Evolutionary conservation across 441 rosid genomes (phyloP).

Genomic region (Cnidoscolus chayamansa): DNA sequence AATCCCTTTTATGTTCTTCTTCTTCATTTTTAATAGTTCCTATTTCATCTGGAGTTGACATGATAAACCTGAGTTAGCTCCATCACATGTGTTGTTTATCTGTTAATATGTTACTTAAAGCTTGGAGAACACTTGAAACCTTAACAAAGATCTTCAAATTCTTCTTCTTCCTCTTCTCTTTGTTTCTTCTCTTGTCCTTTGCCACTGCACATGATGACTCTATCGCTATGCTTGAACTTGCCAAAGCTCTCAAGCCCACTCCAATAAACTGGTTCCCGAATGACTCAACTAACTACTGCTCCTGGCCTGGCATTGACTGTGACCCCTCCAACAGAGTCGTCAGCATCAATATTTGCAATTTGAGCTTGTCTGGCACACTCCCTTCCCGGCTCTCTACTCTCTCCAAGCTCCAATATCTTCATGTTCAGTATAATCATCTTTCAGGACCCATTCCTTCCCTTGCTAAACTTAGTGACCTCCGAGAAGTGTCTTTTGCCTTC

Average conservation of each 20-base stretch:
- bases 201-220: slow-evolving; percentile 11
- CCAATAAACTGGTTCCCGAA: slow-evolving; percentile 26
- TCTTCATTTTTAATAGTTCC: too few relatives aligned
- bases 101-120: too few relatives aligned
- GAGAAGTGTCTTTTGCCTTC: slow-evolving; percentile 33
- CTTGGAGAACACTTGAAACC: too few relatives aligned
- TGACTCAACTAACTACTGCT: slow-evolving; percentile 28
- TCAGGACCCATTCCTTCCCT: slow-evolving; percentile 56
- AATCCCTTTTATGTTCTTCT: too few relatives aligned
- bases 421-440: slow-evolving; percentile 45
- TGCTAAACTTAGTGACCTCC: slow-evolving; percentile 43
- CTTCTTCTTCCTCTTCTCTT: too few relatives aligned
- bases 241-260: slow-evolving; percentile 6
- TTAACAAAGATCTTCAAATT: too few relatives aligned
- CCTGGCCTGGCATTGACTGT: slow-evolving; percentile 54
- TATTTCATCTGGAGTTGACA: too few relatives aligned
- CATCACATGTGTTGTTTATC: too few relatives aligned
- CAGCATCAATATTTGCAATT: slow-evolving; percentile 35
- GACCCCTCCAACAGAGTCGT: slow-evolving; percentile 39
- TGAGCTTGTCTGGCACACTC: slow-evolving; percentile 40
- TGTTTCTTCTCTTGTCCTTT: not conserved
- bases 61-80: too few relatives aligned
- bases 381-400: slow-evolving; percentile 54
- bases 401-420: slow-evolving; percentile 40
- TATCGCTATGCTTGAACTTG: slow-evolving; percentile 5